phyloP scores from a whole-genome alignment of 202 grass and related monocot genomes.

The Cymbopogon flexuosus region DNA sequence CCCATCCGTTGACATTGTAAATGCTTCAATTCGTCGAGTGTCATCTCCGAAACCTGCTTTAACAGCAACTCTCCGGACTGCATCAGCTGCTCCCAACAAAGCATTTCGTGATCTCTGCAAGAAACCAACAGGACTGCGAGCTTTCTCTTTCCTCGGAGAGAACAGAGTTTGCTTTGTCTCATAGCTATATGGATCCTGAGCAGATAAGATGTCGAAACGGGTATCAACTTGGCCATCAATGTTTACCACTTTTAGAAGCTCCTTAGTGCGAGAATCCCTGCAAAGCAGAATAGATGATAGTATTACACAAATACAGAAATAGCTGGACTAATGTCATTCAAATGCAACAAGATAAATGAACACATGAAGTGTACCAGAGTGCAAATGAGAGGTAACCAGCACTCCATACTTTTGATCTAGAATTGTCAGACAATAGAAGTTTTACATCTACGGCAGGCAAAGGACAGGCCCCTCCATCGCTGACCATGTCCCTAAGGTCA shows the following conservation, averaged over 20 bases:
- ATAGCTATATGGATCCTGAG: slow-evolving; percentile 47
- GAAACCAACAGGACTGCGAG: slow-evolving; percentile 61
- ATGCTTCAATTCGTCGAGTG: slow-evolving; percentile 63
- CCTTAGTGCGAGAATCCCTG: slow-evolving; percentile 82
- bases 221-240: slow-evolving; percentile 81
- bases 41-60: slow-evolving; percentile 87
- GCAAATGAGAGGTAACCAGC: slow-evolving; percentile 68
- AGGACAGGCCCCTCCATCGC: slow-evolving; percentile 66
- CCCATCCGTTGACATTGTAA: slow-evolving; percentile 65
- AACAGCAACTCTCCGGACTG: slow-evolving; percentile 72
- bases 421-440: slow-evolving; percentile 92
- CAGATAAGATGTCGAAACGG: slow-evolving; percentile 58
- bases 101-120: slow-evolving; percentile 89
- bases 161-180: slow-evolving; percentile 49
- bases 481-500: slow-evolving; percentile 78
- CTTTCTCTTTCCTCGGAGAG: slow-evolving; percentile 62
- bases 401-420: slow-evolving; percentile 90
- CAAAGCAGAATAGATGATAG: slow-evolving; percentile 13
- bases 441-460: slow-evolving; percentile 86
- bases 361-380: slow-evolving; percentile 72
- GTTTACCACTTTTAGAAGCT: slow-evolving; percentile 81
- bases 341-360: slow-evolving; percentile 44
- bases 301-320: slow-evolving; percentile 26
- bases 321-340: slow-evolving; percentile 26
- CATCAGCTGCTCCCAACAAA: slow-evolving; percentile 88